Evolutionary conservation across 306 rosid species (phyloP), one percentile per base, ranked within the genome.

Genomic region (Ormosia semicastrata): DNA sequence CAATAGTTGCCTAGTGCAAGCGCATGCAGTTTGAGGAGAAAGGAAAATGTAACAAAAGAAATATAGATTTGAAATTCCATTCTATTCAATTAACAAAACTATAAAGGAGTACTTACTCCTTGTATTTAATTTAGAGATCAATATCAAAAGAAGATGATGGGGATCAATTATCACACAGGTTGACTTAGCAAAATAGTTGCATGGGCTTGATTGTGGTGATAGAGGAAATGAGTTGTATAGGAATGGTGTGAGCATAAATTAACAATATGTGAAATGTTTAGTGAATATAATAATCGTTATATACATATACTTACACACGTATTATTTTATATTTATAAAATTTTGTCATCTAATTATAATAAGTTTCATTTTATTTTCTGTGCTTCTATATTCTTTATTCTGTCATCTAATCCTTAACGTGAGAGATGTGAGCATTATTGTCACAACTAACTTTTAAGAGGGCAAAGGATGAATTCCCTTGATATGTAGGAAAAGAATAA

Each of bases 401-500:
- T n/a, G 24, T 24, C 24, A 24, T 24, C 24, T 24, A 24, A 24
- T 0, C 1, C 1, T 24, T 24, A 0, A 24, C 1, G 24, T 24
- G 1, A 24, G 24, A 24, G 24, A 24, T 24, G 24, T 24, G 24
- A 24, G 0, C 24, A 24, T 24, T 24, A 24, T 24, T 24, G 24
- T 24, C 24, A 1, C 24, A 24, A 24, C 24, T 24, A 24, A 24
- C 24, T 24, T 24, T 34, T 73, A 71, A 67, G 37, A 76, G 73
- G 29, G 58, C 60, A 73, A 67, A 46, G 83, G 77, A 66, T 59
- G 68, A 82, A 79, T 72, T 36, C 73, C 76, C 69, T 76, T 76
- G 87, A 75, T 70, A 71, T 82, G 89, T 88, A 71, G 77, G 87
- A 80, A 76, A 80, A 85, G 68, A 77, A 86, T 82, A 82, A 85